Evolutionary conservation across 2,329 filamentous ascomycete species (phyloP).

Genomic region (Colletotrichum siamense): DNA sequence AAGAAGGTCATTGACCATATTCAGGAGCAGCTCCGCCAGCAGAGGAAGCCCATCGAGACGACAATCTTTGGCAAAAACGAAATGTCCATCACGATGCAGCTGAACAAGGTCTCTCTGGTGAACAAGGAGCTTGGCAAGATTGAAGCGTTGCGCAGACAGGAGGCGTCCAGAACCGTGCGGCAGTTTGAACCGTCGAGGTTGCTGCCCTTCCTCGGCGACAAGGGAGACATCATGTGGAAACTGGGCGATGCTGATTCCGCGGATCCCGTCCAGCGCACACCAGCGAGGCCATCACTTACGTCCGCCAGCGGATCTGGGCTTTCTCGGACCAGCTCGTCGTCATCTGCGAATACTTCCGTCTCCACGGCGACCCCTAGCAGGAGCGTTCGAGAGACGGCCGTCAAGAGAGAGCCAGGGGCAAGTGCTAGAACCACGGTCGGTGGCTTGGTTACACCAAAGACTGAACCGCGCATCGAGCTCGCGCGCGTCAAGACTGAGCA

Average conservation of each 20-base stretch:
- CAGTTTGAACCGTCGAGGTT: slow-evolving; percentile 5
- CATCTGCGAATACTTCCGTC: background rate
- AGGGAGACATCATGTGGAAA: slow-evolving; percentile 7
- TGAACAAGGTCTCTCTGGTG: slow-evolving; percentile 2
- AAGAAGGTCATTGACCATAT: slow-evolving; percentile 2
- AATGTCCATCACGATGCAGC: background rate
- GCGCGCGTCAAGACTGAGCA: background rate
- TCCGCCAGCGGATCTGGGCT: background rate
- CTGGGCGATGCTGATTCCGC: background rate
- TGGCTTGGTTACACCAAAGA: background rate
- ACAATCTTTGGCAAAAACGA: slow-evolving; percentile 7
- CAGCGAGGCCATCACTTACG: background rate
- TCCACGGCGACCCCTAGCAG: background rate
- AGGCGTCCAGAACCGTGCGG: background rate
- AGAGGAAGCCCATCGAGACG: slow-evolving; percentile 5
- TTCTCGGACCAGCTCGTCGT: background rate
- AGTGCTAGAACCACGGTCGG: background rate
- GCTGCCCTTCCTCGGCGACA: slow-evolving; percentile 10
- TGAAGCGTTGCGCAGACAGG: background rate
- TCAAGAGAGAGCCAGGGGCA: background rate
- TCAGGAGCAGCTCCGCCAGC: background rate
- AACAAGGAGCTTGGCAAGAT: background rate
- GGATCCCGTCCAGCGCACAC: background rate
- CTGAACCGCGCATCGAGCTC: background rate
- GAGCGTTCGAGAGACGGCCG: background rate